Percentiles rank a stretch among this genome's conserved stretches.
phyloP scores from a whole-genome alignment of 1,284 basidiomycete species.

The Sporisorium exsertum region DNA sequence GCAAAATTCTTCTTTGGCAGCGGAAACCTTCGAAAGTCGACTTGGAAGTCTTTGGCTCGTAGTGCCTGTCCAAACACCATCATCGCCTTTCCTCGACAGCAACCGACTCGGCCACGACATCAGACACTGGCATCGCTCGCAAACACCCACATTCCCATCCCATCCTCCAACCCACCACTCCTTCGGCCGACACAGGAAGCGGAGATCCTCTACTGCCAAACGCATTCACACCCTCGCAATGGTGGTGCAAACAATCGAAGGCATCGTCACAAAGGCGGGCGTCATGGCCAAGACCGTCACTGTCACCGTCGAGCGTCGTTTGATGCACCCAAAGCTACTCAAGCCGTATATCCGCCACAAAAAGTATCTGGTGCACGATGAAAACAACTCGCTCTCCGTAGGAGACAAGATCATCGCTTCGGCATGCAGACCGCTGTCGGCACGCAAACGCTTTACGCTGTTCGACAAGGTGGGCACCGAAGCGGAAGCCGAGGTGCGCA shows the following conservation, averaged over 20 bases:
- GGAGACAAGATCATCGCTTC: constrained; percentile 63
- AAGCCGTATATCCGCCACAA: constrained; percentile 64
- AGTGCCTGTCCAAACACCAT: neutral
- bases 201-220: too few species aligned
- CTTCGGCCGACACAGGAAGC: too few species aligned
- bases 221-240: constrained; percentile 17
- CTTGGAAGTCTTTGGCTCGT: neutral
- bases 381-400: constrained; percentile 48
- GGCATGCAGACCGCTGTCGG: constrained; percentile 64
- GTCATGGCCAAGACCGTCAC: constrained; percentile 67
- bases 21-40: neutral
- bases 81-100: neutral
- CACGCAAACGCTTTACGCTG: constrained; percentile 61
- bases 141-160: too few species aligned
- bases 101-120: neutral
- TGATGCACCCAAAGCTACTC: constrained; percentile 61
- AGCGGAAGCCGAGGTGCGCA: constrained; percentile 37
- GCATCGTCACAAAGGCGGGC: constrained; percentile 65
- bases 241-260: constrained; percentile 46
- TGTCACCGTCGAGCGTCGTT: constrained; percentile 57
- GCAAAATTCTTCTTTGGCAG: neutral
- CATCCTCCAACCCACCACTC: too few species aligned
- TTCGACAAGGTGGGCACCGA: constrained; percentile 50
- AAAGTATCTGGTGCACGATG: constrained; percentile 66
- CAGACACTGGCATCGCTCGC: too few species aligned